These are phyloP conservation scores for Elsinoe arachidis DNA, from an alignment of 2,329 filamentous ascomycete genomes.

Conservation along the genomic window DNA sequence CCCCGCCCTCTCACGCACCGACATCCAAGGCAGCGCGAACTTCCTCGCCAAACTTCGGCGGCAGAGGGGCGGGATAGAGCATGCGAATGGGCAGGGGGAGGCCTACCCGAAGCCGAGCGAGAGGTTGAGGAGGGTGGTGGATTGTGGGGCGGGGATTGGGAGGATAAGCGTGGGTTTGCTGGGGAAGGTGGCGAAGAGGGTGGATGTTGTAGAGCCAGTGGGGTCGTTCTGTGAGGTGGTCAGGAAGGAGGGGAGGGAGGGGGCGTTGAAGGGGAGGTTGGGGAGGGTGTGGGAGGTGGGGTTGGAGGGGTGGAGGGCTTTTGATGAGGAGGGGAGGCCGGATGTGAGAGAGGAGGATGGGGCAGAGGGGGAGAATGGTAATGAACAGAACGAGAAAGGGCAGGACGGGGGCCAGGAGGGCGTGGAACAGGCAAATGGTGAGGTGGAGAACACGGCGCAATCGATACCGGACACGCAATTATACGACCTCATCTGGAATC, in stretches of 20 bases:
- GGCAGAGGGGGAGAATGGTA: neutral
- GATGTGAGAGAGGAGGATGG: slow-evolving; percentile 4
- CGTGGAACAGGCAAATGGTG: neutral
- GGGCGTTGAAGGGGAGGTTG: slow-evolving; percentile 27
- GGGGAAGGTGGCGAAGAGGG: slow-evolving; percentile 55
- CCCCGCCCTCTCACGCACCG: slow-evolving; percentile 58
- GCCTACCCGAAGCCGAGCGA: slow-evolving; percentile 21
- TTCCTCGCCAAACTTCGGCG: slow-evolving; percentile 60
- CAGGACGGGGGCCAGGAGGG: neutral
- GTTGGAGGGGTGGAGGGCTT: slow-evolving; percentile 58
- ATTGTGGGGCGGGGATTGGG: slow-evolving; percentile 66
- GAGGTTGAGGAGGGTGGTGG: slow-evolving; percentile 39
- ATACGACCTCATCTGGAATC: slow-evolving; percentile 81
- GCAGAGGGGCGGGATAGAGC: neutral
- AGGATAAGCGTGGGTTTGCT: slow-evolving; percentile 72
- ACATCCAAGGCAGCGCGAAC: slow-evolving; percentile 60
- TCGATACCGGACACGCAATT: slow-evolving; percentile 20
- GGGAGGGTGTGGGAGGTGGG: slow-evolving; percentile 64
- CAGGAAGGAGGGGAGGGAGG: slow-evolving; percentile 27
- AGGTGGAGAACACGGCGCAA: neutral
- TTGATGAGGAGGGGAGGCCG: slow-evolving; percentile 12
- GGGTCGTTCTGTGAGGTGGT: slow-evolving; percentile 66
- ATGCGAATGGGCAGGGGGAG: slow-evolving; percentile 19
- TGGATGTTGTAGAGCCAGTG: slow-evolving; percentile 82
- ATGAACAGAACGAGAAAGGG: too few relatives aligned